Evolutionary conservation across 352 stramenopile species (phyloP).

Genomic region (Phytopythium ostracodes): DNA sequence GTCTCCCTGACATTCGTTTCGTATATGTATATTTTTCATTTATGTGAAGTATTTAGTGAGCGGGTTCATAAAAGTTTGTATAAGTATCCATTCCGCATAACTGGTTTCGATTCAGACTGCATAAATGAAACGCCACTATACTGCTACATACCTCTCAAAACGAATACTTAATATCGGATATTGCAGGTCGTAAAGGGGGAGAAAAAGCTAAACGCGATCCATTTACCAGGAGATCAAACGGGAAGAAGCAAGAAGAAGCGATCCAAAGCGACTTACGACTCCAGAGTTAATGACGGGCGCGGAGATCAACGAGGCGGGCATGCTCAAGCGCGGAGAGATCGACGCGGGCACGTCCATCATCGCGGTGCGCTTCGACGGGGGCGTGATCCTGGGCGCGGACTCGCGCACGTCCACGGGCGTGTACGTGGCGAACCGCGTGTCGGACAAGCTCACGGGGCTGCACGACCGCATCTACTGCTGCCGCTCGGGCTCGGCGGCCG

Average conservation of each 20-base stretch:
- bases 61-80: not conserved
- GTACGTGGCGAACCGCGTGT: conserved; percentile 98
- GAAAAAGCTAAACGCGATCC: not conserved
- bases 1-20: not conserved
- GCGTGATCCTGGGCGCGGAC: conserved; percentile 96
- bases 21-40: not conserved
- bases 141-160: not conserved
- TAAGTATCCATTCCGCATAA: not conserved
- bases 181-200: not conserved
- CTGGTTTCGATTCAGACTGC: not conserved
- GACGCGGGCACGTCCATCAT: conserved; percentile 98
- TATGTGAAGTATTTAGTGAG: not conserved
- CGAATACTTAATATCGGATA: not conserved
- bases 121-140: not conserved
- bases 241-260: not conserved
- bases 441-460: conserved; percentile 97
- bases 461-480: conserved; percentile 98
- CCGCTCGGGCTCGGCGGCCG: conserved; percentile 95
- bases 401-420: conserved; percentile 91
- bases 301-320: conserved; percentile 52
- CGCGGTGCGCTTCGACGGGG: conserved; percentile 94
- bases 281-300: conserved; percentile 39
- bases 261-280: not conserved
- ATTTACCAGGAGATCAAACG: not conserved
- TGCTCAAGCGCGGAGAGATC: conserved; percentile 90